These are phyloP conservation scores for Penicillium corylophilum DNA, from an alignment of 2,329 filamentous ascomycete genomes.

Conservation along the genomic window DNA sequence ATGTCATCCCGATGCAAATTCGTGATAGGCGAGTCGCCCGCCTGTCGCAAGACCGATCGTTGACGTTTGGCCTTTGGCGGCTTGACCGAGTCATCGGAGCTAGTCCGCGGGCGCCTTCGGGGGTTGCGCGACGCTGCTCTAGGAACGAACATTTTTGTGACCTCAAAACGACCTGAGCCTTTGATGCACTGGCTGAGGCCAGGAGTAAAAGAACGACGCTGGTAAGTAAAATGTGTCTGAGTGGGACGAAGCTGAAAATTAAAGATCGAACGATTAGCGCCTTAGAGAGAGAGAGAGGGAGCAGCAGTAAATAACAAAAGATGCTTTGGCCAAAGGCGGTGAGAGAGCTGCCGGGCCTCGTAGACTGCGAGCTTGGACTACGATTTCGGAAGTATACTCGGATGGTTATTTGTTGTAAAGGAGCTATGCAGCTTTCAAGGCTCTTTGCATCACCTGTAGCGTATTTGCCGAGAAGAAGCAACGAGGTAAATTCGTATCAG, in stretches of 20 bases:
- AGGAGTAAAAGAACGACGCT: background rate
- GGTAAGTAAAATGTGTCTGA: background rate
- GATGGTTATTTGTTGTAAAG: background rate
- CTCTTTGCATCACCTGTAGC: background rate
- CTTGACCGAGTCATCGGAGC: slow-evolving; percentile 47
- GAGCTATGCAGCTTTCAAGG: background rate
- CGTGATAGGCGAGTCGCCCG: slow-evolving; percentile 30
- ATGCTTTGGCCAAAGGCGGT: slow-evolving; percentile 14
- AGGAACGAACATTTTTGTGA: slow-evolving; percentile 40
- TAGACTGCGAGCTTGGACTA: background rate
- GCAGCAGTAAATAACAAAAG: slow-evolving; percentile 10
- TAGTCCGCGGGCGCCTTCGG: slow-evolving; percentile 41
- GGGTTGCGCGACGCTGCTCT: slow-evolving; percentile 37
- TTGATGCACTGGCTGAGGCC: slow-evolving; percentile 8
- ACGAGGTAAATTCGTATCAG: too few species aligned
- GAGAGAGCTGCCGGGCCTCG: background rate
- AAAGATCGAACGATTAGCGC: background rate
- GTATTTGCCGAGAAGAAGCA: background rate
- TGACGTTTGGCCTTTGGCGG: slow-evolving; percentile 49
- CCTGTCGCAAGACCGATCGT: slow-evolving; percentile 43
- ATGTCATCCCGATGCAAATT: slow-evolving; percentile 23
- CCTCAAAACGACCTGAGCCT: background rate
- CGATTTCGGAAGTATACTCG: too few species aligned
- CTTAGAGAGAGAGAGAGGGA: background rate
- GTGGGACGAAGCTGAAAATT: background rate